Evolutionary conservation across 1,139 yeast species (phyloP).

Genomic region (Candida smagusa): DNA sequence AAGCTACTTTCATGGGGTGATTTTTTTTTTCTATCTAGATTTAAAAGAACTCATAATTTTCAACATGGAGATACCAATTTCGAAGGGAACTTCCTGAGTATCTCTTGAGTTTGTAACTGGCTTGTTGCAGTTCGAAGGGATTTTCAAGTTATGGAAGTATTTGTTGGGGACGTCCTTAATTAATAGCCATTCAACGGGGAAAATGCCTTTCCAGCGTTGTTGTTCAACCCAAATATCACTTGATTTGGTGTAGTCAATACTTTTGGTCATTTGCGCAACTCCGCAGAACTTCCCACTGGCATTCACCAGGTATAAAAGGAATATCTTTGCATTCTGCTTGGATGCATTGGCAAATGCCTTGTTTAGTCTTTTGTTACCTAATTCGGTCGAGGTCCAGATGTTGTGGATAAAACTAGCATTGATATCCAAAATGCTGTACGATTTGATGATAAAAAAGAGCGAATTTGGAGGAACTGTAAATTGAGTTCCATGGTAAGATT

Average conservation of each 20-base stretch:
- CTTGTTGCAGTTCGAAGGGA: conserved; percentile 46
- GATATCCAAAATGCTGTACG: conserved; percentile 48
- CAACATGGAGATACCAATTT: conserved; percentile 47
- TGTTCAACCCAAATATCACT: conserved; percentile 49
- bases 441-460: conserved; percentile 55
- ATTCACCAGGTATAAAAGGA: conserved; percentile 56
- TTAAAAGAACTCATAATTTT: conserved; percentile 36
- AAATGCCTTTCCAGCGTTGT: conserved; percentile 49
- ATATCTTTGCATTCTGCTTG: conserved; percentile 29
- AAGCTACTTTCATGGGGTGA: neutral
- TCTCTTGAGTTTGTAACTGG: conserved; percentile 61
- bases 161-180: conserved; percentile 51
- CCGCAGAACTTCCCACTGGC: conserved; percentile 62
- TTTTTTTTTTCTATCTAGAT: conserved; percentile 1
- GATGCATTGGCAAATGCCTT: conserved; percentile 26
- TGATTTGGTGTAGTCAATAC: conserved; percentile 32
- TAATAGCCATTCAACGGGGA: conserved; percentile 51
- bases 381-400: conserved; percentile 59
- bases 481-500: conserved; percentile 19
- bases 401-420: conserved; percentile 46
- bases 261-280: conserved; percentile 52
- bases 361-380: conserved; percentile 52
- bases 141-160: conserved; percentile 40
- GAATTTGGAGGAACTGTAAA: conserved; percentile 21
- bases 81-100: conserved; percentile 50